Evolutionary conservation across 1,284 basidiomycete genomes (phyloP).

Genomic region (Cystobasidiaceae sp.): DNA sequence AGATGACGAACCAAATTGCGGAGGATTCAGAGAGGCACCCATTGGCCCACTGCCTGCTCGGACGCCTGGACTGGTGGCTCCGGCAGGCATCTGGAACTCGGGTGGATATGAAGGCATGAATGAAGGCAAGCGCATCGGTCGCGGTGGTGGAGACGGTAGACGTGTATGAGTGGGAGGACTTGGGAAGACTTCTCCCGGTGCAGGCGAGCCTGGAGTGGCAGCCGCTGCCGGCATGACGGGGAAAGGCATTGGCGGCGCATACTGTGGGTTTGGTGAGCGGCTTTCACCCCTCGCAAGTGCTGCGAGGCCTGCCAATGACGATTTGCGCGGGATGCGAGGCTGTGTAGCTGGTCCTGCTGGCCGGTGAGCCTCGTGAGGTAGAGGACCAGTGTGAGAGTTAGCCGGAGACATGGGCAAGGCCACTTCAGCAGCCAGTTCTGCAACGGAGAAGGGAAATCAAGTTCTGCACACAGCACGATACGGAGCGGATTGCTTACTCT

Average conservation of each 20-base stretch:
- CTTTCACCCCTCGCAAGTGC: too few species aligned
- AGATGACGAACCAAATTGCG: neutral
- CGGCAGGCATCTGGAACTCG: neutral
- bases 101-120: slow-evolving; percentile 30
- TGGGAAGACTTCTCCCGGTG: neutral
- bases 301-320: slow-evolving; percentile 22
- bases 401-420: slow-evolving; percentile 16
- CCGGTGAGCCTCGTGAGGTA: neutral
- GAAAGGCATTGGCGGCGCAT: too few species aligned
- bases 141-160: slow-evolving; percentile 4
- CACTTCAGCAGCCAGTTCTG: neutral
- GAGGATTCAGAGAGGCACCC: too few species aligned
- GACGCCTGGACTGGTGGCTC: neutral
- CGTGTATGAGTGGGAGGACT: slow-evolving; percentile 28
- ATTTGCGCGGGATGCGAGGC: slow-evolving; percentile 23
- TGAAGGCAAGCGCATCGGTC: slow-evolving; percentile 4
- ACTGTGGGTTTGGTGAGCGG: too few species aligned
- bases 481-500: neutral
- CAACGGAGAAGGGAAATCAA: neutral
- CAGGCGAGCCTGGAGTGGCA: too few species aligned
- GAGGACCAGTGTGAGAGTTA: neutral
- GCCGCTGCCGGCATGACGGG: too few species aligned
- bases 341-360: neutral
- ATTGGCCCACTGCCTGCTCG: too few species aligned
- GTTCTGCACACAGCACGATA: neutral